Base-by-base conservation (phyloP, 2,329 filamentous ascomycete genomes). In the Aspergillus jensenii region DNA sequence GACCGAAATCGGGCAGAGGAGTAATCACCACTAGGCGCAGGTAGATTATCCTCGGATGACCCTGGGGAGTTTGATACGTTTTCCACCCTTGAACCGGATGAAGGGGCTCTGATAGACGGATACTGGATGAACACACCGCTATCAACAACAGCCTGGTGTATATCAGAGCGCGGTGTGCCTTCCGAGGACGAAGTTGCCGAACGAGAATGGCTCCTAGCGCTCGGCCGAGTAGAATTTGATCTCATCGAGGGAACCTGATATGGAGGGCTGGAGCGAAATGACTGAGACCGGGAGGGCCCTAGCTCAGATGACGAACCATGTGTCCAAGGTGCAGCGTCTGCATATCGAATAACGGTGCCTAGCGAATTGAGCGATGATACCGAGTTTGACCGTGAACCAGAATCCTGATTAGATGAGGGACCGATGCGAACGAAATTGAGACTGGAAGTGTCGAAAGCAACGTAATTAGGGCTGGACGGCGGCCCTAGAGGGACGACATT, bases 231-330 rank as follows among this genome's bases (percentile, higher is more conserved):
- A 1, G 74, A 74, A 17, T 62, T 65, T 8, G 75, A 76, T 27
- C 68, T 71, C 41, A 72, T 70, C 3, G 73, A 72, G n/a, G 67
- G 65, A 51, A 65, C 71, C 55, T 59, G 70, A 55, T 66, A 67
- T 3, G 75, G 75, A 3, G 76, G 76, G 52, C 72, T 78, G 2
- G 77, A 79, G 21, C 68, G 70, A 47, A 76, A 71, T 9, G 74
- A 77, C 14, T 69, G 68, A 33, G 73, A 70, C 41, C 69, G 70
- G 40, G 68, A 74, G 58, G 66, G 70, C 27, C 66, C 65, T 39
- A 64, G 69, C 46, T 73, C 73, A 3, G 71, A 70, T 33, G 71
- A 72, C 43, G 68, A 68, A 37, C 69, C 64, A 58, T 71, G 69
- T 31, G 71, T 68, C 69, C 71, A 76, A 51, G 66, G 68, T 47